These are phyloP conservation scores for Puccinia horiana DNA, from an alignment of 1,284 basidiomycete genomes.

Conservation along the genomic window DNA sequence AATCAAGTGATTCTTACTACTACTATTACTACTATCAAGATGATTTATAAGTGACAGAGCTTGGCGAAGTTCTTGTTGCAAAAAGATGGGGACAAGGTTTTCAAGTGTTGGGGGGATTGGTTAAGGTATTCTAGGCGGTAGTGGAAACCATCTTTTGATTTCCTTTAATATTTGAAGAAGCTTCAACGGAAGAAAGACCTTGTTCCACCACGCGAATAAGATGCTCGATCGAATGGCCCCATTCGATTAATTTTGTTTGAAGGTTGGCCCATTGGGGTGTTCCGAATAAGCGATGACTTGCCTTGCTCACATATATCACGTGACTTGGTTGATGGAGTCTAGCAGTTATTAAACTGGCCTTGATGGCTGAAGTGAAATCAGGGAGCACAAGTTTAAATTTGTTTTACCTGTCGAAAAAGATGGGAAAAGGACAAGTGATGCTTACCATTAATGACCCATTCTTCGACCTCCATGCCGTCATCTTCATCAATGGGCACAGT, in stretches of 20 bases:
- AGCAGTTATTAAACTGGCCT: slow-evolving; percentile 44
- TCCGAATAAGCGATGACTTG: slow-evolving; percentile 26
- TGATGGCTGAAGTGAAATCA: slow-evolving; percentile 18
- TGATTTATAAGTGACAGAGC: background rate
- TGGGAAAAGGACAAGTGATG: background rate
- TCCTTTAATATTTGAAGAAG: slow-evolving; percentile 34
- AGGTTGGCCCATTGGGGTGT: slow-evolving; percentile 24
- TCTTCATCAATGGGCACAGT: slow-evolving; percentile 32
- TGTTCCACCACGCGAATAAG: slow-evolving; percentile 45
- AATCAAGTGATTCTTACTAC: background rate
- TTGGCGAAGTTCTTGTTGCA: background rate
- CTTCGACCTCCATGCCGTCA: slow-evolving; percentile 49
- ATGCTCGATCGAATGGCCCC: slow-evolving; percentile 42
- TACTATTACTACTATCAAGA: background rate
- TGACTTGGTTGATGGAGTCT: slow-evolving; percentile 44
- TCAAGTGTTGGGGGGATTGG: background rate
- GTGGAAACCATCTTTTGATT: slow-evolving; percentile 22
- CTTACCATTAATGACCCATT: slow-evolving; percentile 49
- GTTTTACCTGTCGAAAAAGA: background rate
- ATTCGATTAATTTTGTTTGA: slow-evolving; percentile 17
- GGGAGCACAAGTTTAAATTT: background rate
- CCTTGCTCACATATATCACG: slow-evolving; percentile 42
- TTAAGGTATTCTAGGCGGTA: slow-evolving; percentile 7
- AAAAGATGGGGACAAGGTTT: background rate
- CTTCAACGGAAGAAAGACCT: slow-evolving; percentile 28